Evolutionary conservation across 129 eudicot genomes (phyloP).

Genomic region (Tagetes erecta): DNA sequence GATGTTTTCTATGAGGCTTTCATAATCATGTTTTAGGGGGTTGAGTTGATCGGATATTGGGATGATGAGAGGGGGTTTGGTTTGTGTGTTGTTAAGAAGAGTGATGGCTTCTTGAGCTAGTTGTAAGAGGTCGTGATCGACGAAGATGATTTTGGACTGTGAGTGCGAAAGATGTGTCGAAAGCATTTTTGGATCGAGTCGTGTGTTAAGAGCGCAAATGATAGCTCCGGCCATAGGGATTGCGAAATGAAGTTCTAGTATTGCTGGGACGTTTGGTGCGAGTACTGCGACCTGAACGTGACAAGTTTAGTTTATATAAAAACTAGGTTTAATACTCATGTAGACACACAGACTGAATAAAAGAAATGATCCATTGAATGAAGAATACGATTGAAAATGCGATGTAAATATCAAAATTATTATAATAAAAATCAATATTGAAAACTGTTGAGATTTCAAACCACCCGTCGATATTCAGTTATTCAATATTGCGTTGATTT

Average conservation of each 20-base stretch:
- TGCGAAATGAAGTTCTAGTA: slow-evolving; percentile 6
- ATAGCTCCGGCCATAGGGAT: slow-evolving; percentile 9
- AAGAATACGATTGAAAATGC: too few species aligned
- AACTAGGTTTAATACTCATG: too few species aligned
- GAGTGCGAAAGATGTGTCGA: neutral
- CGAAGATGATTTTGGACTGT: slow-evolving; percentile 3
- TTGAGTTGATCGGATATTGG: neutral
- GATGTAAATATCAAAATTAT: too few species aligned
- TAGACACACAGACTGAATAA: too few species aligned
- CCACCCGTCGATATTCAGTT: too few species aligned
- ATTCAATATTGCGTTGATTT: too few species aligned
- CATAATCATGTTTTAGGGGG: neutral
- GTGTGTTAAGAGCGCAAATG: slow-evolving; percentile 4
- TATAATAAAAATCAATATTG: too few species aligned
- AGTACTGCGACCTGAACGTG: neutral
- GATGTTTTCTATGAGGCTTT: neutral
- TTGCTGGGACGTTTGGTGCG: slow-evolving; percentile 1
- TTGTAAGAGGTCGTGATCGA: neutral
- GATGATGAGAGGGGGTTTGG: neutral
- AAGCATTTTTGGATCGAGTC: neutral
- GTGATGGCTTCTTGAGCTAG: neutral
- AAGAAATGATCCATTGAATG: too few species aligned
- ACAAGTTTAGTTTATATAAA: neutral
- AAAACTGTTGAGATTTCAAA: too few species aligned
- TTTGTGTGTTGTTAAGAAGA: neutral